Conservation (phyloP, 2,329 filamentous ascomycete species). For the Chaetomiaceae sp. region DNA sequence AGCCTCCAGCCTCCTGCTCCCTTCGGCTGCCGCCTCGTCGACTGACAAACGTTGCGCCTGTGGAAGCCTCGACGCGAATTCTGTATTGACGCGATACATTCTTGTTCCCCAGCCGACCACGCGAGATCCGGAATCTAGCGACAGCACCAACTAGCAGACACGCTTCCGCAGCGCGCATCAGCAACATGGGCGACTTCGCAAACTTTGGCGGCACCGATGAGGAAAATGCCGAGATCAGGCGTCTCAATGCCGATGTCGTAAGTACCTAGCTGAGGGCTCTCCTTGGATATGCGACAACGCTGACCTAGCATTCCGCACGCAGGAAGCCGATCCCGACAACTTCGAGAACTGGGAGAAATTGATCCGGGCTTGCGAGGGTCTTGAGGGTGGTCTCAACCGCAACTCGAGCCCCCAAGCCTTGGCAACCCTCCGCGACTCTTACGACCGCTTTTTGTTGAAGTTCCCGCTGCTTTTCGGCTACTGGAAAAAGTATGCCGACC, state of each 20-base stretch:
- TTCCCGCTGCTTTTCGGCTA: slow-evolving; percentile 96
- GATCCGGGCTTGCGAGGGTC: slow-evolving; percentile 72
- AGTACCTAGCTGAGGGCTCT: slow-evolving; percentile 32
- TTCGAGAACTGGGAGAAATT: slow-evolving; percentile 96
- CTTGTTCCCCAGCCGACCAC: neutral
- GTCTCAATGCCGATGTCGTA: slow-evolving; percentile 74
- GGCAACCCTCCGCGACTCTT: slow-evolving; percentile 77
- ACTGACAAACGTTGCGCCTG: neutral
- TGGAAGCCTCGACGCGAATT: neutral
- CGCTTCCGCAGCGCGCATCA: neutral
- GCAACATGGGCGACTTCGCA: slow-evolving; percentile 63
- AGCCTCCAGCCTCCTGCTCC: slow-evolving; percentile 12
- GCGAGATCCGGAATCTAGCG: neutral
- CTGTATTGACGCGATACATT: neutral
- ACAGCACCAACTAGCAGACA: neutral
- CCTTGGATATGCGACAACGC: neutral
- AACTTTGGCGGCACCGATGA: slow-evolving; percentile 71
- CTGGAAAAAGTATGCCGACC: slow-evolving; percentile 99
- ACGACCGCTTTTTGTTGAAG: slow-evolving; percentile 89
- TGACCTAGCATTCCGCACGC: slow-evolving; percentile 12
- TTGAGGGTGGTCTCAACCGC: slow-evolving; percentile 90
- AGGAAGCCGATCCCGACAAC: slow-evolving; percentile 74
- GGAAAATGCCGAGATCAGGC: slow-evolving; percentile 77
- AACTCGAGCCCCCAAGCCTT: slow-evolving; percentile 96
- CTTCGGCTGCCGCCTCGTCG: neutral